Evolutionary conservation across 495 filamentous ascomycete species (phyloP), one percentile per base, ranked within the genome.

Genomic region (Pseudevernia furfuracea): DNA sequence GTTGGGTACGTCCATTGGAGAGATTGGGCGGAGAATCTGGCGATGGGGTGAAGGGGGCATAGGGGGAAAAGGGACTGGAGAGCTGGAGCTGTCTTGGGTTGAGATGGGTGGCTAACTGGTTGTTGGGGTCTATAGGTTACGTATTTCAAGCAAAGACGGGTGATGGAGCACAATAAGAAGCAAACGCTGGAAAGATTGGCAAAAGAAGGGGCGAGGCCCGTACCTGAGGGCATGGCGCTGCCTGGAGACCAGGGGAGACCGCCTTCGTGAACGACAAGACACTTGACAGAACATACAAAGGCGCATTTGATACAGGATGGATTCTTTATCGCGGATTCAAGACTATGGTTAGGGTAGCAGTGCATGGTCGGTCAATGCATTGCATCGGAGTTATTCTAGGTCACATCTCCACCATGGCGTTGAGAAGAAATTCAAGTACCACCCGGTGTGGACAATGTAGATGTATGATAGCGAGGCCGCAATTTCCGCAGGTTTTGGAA

Each of bases 71-170:
- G 48, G 46, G 44, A 23, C 1, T n/a, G 9, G 32, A 12, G 36
- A 17, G 6, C 7, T 8, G 41, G 36, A 41, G n/a, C 23, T 3
- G 46, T 10, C 4, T 25, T 39, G 49, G 23, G 39, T 10, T 32
- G 64, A 21, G 46, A 52, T 49, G 21, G 30, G 19, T 14, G 57
- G 57, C 32, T 28, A 25, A 56, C 19, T 15, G 32, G 30, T 61
- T 44, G 30, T 7, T 14, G 60, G 28, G 44, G 21, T 15, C 7
- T 62, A 41, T 70, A 97, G 93, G 91, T 97, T 63, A 89, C 89
- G 76, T 96, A 98, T 76, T 98, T 98, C 81, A 96, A 97, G 76
- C 89, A 96, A 73, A 86, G 90, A 75, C 81, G 94, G 65, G 91
- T 97, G 46, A 92, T 94, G 80, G 92, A 97, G 63, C 82, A 87